A percentile compares a stretch with the other conserved stretches of the same genome.
Conservation (phyloP, 2,329 filamentous ascomycete species). For the Verticillium tricorpus region DNA sequence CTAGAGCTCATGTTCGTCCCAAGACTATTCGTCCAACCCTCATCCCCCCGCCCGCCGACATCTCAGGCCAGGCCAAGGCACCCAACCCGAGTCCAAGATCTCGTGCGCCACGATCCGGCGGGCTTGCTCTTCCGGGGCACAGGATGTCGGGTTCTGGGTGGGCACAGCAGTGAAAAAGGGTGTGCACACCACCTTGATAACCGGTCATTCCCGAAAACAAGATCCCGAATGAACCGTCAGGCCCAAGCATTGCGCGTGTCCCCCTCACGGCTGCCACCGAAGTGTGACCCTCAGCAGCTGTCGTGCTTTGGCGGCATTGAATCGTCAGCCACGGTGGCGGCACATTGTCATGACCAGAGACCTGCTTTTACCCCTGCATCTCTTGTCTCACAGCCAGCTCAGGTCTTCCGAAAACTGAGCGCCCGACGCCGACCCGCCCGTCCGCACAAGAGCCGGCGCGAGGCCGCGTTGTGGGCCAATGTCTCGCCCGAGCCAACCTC, state of each 20-base stretch:
- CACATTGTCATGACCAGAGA: not conserved
- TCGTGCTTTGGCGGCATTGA: not conserved
- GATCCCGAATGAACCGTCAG: not conserved
- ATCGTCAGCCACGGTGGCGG: not conserved
- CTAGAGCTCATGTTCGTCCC: not conserved
- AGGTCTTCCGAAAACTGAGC: not conserved
- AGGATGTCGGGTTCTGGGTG: no score
- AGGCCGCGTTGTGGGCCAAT: not conserved
- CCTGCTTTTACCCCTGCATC: not conserved
- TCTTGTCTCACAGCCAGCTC: not conserved
- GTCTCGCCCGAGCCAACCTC: not conserved
- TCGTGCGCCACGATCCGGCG: conserved; percentile 1
- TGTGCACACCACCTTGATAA: not conserved
- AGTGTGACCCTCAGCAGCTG: not conserved
- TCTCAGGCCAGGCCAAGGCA: not conserved
- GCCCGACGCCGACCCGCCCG: no score
- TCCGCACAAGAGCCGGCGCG: not conserved
- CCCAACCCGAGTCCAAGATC: not conserved
- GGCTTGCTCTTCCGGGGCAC: not conserved
- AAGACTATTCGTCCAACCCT: not conserved
- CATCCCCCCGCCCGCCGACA: not conserved
- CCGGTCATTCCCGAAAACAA: not conserved
- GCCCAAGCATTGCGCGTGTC: not conserved
- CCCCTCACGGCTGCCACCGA: not conserved
- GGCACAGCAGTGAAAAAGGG: not conserved